phyloP scores from a whole-genome alignment of 768 basidiomycete species.

The Lactarius evosmus region DNA sequence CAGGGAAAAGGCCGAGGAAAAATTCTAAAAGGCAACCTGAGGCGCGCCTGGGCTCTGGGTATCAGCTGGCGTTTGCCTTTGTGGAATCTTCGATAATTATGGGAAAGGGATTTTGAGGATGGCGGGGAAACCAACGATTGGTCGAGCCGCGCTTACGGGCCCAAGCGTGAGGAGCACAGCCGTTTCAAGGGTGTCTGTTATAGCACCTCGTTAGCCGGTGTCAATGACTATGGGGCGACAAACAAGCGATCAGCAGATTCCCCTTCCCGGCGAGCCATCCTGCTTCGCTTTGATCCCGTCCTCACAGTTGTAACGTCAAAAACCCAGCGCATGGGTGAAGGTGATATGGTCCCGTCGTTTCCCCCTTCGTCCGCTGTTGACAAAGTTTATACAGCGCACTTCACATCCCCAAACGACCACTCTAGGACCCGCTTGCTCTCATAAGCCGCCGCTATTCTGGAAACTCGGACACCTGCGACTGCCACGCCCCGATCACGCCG shows the following conservation, averaged over 20 bases:
- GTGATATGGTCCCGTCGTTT: conserved; percentile 27
- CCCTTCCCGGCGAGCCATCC: conserved; percentile 23
- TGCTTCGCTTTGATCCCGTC: conserved; percentile 28
- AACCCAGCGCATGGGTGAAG: conserved; percentile 21
- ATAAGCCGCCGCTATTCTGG: conserved; percentile 24
- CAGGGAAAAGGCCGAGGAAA: conserved; percentile 27
- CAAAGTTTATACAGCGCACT: conserved; percentile 25
- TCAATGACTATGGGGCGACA: conserved; percentile 28
- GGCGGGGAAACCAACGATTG: conserved; percentile 28
- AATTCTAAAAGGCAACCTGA: conserved; percentile 29
- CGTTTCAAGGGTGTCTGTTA: conserved; percentile 29
- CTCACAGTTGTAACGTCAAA: conserved; percentile 25
- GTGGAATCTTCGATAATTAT: conserved; percentile 29
- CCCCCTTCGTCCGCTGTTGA: conserved; percentile 27
- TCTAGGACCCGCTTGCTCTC: conserved; percentile 22
- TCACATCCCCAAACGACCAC: conserved; percentile 16
- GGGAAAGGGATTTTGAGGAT: conserved; percentile 27
- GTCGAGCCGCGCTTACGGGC: conserved; percentile 27
- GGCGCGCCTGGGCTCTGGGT: conserved; percentile 25
- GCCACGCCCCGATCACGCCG: conserved; percentile 28
- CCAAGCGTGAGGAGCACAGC: conserved; percentile 28
- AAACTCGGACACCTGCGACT: conserved; percentile 25
- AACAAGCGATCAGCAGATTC: conserved; percentile 29
- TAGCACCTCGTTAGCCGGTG: conserved; percentile 29
- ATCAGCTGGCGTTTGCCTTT: conserved; percentile 27